These are phyloP conservation scores for Chlorella sorokiniana DNA, from an alignment of 139 green algal species.

Conservation along the genomic window DNA sequence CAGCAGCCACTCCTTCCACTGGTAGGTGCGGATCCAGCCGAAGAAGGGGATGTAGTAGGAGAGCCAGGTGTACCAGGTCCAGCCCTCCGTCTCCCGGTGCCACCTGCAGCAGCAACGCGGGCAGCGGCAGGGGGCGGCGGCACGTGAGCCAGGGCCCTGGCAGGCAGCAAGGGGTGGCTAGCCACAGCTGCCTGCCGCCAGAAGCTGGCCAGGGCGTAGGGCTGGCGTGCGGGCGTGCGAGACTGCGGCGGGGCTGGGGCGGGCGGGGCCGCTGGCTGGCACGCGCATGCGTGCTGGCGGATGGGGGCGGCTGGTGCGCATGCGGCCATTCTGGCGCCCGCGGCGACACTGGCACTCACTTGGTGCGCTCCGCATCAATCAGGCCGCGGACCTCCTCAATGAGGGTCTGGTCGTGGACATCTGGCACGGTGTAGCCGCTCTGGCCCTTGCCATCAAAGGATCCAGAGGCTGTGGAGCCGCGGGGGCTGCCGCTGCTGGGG, in stretches of 20 bases:
- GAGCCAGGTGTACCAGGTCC: constrained; percentile 53
- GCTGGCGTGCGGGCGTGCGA: too few relatives aligned
- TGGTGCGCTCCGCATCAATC: background rate
- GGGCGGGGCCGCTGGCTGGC: too few relatives aligned
- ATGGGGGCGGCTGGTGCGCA: background rate
- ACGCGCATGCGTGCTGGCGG: background rate
- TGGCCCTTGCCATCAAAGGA: background rate
- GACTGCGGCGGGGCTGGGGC: too few relatives aligned
- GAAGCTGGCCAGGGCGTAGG: too few relatives aligned
- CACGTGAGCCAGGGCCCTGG: background rate
- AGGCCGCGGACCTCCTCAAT: constrained; percentile 24
- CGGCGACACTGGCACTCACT: constrained; percentile 1
- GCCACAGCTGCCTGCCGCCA: too few relatives aligned
- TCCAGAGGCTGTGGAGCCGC: background rate
- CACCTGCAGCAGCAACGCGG: background rate
- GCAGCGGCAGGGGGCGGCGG: background rate
- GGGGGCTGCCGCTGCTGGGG: background rate
- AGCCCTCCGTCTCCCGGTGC: constrained; percentile 30
- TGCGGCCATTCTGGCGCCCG: background rate
- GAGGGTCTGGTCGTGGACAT: constrained; percentile 19
- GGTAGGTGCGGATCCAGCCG: constrained; percentile 67
- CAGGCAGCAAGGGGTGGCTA: background rate
- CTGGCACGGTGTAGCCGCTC: background rate
- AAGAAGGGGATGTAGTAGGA: constrained; percentile 61
- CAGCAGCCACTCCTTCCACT: constrained; percentile 40